Evolutionary conservation across 2,329 filamentous ascomycete species (phyloP), one percentile per base, ranked within the genome.

Genomic region (Ramichloridium luteum): DNA sequence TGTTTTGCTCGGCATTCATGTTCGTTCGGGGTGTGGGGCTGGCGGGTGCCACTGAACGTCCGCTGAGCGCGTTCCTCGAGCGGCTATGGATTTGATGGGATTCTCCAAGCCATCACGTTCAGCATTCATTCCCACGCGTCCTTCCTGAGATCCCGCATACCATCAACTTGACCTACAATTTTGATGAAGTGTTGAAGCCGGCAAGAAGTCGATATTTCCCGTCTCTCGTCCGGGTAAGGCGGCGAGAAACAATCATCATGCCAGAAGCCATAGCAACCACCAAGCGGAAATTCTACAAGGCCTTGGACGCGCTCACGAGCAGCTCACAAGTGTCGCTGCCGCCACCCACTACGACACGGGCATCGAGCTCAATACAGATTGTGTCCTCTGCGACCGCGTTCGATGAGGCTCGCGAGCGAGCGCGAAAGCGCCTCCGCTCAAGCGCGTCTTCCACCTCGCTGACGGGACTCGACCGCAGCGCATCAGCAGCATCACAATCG

Each of bases 241-340:
- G n/a, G n/a, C n/a, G n/a, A n/a, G n/a, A n/a, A n/a, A 28, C n/a
- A 13, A 12, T 13, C n/a, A 35, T 10, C 28, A 58, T 57, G 56
- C 48, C 53, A 8, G 55, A 61, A 30, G 61, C 60, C 27, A 80
- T 85, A 64, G 80, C 80, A 51, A 72, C 77, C 14, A 82, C 77
- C n/a, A 88, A 86, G 61, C 71, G 81, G 46, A 86, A 86, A 57
- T 85, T 86, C 62, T 80, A 85, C 57, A 70, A 71, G 47, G 67
- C 85, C 11, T 64, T 86, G 16, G 79, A 84, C 51, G 61, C 63
- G 45, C 57, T 70, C 37, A 50, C 60, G 31, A 48, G 50, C 38
- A 58, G 59, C 65, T 72, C 43, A 6, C 46, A 71, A 15, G 28
- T 44, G 8, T 27, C 32, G 11, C 17, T 15, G 18, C 27, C 44